These are phyloP conservation scores for Globisporangium acanthophoron DNA, from an alignment of 352 stramenopile genomes.

Conservation along the genomic window DNA sequence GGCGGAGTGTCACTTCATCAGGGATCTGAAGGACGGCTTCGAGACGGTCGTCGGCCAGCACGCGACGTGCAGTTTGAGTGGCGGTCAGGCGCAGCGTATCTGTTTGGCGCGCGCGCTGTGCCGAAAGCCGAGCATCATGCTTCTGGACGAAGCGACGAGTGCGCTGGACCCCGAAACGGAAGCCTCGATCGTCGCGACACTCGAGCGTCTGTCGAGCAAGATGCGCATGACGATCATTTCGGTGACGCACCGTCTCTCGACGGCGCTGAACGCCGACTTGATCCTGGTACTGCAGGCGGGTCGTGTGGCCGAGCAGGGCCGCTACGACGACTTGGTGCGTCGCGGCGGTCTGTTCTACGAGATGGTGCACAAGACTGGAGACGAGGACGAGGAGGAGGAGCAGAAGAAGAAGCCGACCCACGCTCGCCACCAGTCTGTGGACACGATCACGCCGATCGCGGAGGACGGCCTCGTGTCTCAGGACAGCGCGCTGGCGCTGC, in stretches of 20 bases:
- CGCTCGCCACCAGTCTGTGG: conserved; percentile 19
- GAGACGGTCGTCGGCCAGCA: conserved; percentile 82
- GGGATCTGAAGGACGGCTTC: conserved; percentile 74
- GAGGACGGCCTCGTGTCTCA: conserved; percentile 37
- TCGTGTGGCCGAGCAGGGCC: conserved; percentile 70
- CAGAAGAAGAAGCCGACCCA: conserved; percentile 24
- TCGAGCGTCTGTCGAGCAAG: conserved; percentile 74
- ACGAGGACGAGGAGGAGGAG: conserved; percentile 41
- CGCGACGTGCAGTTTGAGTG: conserved; percentile 83
- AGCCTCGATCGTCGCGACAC: conserved; percentile 75
- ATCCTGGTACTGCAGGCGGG: conserved; percentile 79
- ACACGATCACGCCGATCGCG: conserved; percentile 34
- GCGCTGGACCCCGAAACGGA: conserved; percentile 84
- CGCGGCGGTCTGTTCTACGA: conserved; percentile 75
- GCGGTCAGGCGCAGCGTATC: conserved; percentile 83
- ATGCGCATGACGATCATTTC: conserved; percentile 89
- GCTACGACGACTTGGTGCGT: conserved; percentile 66
- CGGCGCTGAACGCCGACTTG: conserved; percentile 67
- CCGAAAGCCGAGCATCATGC: conserved; percentile 68
- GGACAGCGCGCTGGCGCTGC: conserved; percentile 63
- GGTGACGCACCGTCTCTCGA: conserved; percentile 87
- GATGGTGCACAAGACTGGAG: conserved; percentile 80
- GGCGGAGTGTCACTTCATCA: conserved; percentile 83
- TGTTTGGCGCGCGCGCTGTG: conserved; percentile 79
- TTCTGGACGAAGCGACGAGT: conserved; percentile 85